Conservation (phyloP, 169 alveolate genomes). For the Cryptosporidium ubiquitum region DNA sequence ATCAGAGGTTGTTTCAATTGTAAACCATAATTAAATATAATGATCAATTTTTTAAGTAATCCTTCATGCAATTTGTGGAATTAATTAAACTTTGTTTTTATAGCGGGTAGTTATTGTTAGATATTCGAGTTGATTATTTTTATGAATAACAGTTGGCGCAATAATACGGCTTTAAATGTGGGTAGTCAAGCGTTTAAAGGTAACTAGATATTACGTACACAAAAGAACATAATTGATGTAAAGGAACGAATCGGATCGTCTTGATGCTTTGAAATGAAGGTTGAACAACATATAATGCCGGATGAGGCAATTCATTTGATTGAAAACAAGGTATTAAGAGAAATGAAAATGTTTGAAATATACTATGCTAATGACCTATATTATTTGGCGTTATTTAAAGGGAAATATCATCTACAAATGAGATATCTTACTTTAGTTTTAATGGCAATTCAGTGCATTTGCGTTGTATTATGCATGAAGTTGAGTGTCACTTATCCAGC, state of each 20-base stretch:
- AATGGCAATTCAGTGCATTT: constrained; percentile 50
- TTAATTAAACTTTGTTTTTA: neutral
- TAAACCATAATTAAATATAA: too few species aligned
- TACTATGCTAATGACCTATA: constrained; percentile 2
- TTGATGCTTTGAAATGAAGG: neutral
- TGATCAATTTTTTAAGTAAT: too few species aligned
- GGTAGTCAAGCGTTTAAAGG: neutral
- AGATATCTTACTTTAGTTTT: constrained; percentile 58
- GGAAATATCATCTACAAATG: constrained; percentile 49
- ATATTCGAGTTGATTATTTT: neutral
- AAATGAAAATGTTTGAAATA: constrained; percentile 10
- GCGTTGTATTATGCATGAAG: constrained; percentile 71
- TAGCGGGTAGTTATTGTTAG: neutral
- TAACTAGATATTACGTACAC: constrained; percentile 1
- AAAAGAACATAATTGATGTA: neutral
- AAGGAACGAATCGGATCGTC: neutral
- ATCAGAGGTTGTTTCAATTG: too few species aligned
- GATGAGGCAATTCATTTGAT: neutral
- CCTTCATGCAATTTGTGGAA: too few species aligned
- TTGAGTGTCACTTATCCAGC: constrained; percentile 58
- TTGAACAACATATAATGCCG: neutral
- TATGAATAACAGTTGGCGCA: neutral
- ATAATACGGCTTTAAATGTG: neutral
- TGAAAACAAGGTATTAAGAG: neutral
- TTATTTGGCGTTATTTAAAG: constrained; percentile 15